These are phyloP conservation scores for Kodamaea neixiangensis DNA, from an alignment of 805 yeast species.

Conservation along the genomic window DNA sequence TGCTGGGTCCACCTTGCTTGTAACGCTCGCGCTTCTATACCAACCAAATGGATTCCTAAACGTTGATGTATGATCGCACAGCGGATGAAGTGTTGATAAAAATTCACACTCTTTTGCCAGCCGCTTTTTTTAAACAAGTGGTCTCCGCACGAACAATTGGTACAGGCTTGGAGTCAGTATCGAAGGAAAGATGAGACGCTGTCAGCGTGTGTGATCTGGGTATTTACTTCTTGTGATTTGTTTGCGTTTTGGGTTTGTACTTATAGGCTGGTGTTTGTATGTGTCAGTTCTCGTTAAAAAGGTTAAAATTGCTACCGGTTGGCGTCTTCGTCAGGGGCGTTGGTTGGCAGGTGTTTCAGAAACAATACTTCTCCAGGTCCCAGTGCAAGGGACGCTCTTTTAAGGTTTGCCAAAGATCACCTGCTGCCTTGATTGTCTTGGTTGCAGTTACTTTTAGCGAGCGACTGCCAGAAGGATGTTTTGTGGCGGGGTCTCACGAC, in stretches of 20 bases:
- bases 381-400: not conserved
- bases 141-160: not conserved
- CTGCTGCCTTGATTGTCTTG: not conserved
- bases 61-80: not conserved
- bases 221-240: not conserved
- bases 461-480: too few species aligned
- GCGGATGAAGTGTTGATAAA: not conserved
- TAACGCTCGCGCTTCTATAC: not conserved
- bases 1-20: not conserved
- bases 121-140: not conserved
- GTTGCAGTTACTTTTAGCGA: not conserved
- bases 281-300: conserved; percentile 1
- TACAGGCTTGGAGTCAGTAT: not conserved
- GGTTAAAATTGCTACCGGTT: not conserved
- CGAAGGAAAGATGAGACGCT: not conserved
- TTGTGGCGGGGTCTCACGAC: too few species aligned
- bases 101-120: too few species aligned
- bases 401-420: not conserved
- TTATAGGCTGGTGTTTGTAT: not conserved
- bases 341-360: conserved; percentile 2
- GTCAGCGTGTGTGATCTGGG: conserved; percentile 1
- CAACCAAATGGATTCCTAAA: not conserved
- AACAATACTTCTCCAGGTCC: not conserved
- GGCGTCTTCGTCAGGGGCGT: conserved; percentile 1
- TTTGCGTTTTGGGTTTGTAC: not conserved